These are phyloP conservation scores for Glaciozyma antarctica DNA, from an alignment of 768 basidiomycete species.

Conservation along the genomic window DNA sequence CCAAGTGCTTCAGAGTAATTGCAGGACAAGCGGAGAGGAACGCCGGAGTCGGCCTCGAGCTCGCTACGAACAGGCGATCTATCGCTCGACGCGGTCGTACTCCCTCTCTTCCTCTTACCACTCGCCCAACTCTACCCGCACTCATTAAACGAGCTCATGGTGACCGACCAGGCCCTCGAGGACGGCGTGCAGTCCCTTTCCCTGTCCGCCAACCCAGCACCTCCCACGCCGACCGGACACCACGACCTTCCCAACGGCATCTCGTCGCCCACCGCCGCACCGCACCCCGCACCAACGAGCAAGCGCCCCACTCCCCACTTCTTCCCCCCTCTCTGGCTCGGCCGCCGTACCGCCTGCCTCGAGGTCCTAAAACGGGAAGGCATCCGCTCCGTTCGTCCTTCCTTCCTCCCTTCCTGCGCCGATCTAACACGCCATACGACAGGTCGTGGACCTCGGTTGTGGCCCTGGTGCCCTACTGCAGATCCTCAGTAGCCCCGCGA, in stretches of 20 bases:
- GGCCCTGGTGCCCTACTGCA: slow-evolving; percentile 67
- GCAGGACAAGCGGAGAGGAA: no score
- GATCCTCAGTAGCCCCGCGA: slow-evolving; percentile 63
- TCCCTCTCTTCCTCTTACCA: neutral
- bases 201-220: no score
- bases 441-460: slow-evolving; percentile 70
- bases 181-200: no score
- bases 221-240: no score
- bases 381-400: slow-evolving; percentile 18
- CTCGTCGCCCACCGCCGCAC: no score
- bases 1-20: no score
- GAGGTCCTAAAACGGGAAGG: slow-evolving; percentile 12
- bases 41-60: no score
- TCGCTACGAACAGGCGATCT: no score
- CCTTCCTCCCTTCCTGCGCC: neutral
- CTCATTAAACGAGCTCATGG: no score
- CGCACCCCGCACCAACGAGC: no score
- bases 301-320: slow-evolving; percentile 6
- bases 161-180: no score
- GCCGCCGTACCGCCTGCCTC: slow-evolving; percentile 14
- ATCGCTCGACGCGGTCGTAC: neutral
- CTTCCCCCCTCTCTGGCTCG: slow-evolving; percentile 32
- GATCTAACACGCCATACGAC: neutral
- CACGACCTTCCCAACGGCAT: no score
- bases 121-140: neutral